Percentiles rank a stretch among this genome's conserved stretches.
These are phyloP conservation scores for Leptographium flavum DNA, from an alignment of 2,329 filamentous ascomycete species.

Conservation along the genomic window DNA sequence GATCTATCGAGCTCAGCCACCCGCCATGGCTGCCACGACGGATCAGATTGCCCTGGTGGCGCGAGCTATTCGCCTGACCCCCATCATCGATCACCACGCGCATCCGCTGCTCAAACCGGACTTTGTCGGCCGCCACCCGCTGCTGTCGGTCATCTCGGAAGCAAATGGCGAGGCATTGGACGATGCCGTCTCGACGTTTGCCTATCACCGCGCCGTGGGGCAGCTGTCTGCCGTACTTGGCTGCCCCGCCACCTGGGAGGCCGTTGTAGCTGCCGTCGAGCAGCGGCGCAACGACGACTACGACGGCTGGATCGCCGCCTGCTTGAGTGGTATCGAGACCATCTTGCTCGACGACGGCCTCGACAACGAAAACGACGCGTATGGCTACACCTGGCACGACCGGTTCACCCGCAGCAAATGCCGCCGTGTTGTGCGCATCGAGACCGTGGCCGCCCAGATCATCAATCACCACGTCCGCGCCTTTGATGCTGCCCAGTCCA, in stretches of 20 bases:
- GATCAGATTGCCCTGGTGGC: slow-evolving; percentile 18
- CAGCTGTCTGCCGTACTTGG: slow-evolving; percentile 53
- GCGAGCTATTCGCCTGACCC: slow-evolving; percentile 34
- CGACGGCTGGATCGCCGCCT: slow-evolving; percentile 44
- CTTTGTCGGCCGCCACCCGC: slow-evolving; percentile 29
- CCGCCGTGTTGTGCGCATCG: slow-evolving; percentile 65
- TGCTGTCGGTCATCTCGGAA: slow-evolving; percentile 55
- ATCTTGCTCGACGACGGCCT: slow-evolving; percentile 71
- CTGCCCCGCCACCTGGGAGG: slow-evolving; percentile 48
- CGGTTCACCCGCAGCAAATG: slow-evolving; percentile 47
- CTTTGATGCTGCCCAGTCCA: slow-evolving; percentile 18
- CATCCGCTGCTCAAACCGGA: slow-evolving; percentile 49
- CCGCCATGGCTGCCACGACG: background rate
- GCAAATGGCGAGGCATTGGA: slow-evolving; percentile 54
- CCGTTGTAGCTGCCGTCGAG: slow-evolving; percentile 29
- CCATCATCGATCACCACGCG: slow-evolving; percentile 61
- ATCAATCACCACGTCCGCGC: slow-evolving; percentile 28
- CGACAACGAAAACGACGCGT: slow-evolving; percentile 36
- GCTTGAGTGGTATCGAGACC: slow-evolving; percentile 57
- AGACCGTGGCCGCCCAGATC: slow-evolving; percentile 52
- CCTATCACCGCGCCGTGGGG: slow-evolving; percentile 55
- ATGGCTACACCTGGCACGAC: slow-evolving; percentile 51
- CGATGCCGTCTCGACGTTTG: slow-evolving; percentile 45
- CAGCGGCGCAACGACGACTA: slow-evolving; percentile 29
- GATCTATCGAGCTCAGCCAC: too few relatives aligned